Evolutionary conservation across 106 monocot species (phyloP).

Genomic region (Cymbidium sinense): DNA sequence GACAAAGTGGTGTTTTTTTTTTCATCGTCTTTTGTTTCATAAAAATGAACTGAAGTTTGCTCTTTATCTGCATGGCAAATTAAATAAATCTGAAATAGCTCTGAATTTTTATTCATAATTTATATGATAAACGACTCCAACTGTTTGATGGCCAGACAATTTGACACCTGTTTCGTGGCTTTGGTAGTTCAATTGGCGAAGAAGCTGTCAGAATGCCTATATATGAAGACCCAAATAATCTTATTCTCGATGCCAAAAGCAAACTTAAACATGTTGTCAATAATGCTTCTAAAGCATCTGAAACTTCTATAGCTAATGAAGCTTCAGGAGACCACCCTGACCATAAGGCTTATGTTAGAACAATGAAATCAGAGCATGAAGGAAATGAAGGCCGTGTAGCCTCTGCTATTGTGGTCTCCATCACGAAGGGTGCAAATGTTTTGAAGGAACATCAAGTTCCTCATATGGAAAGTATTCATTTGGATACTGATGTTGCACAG

Average conservation of each 20-base stretch:
- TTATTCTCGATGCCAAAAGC: neutral
- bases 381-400: neutral
- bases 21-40: neutral
- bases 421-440: neutral
- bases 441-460: neutral
- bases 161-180: neutral
- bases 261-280: neutral
- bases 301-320: neutral
- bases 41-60: neutral
- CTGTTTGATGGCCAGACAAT: neutral
- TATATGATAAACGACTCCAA: neutral
- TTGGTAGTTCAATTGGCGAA: neutral
- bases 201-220: constrained; percentile 1
- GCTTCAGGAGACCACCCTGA: neutral
- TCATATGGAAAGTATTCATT: neutral
- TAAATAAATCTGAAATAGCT: neutral
- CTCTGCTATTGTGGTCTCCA: neutral
- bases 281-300: neutral
- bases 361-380: neutral
- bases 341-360: constrained; percentile 6
- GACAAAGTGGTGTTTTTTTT: neutral
- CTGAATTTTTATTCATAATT: neutral
- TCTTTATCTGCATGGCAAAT: neutral
- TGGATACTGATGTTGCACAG: constrained; percentile 1
- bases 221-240: constrained; percentile 1